Evolutionary conservation across 768 basidiomycete genomes (phyloP).

Genomic region (Naganishia friedmannii): DNA sequence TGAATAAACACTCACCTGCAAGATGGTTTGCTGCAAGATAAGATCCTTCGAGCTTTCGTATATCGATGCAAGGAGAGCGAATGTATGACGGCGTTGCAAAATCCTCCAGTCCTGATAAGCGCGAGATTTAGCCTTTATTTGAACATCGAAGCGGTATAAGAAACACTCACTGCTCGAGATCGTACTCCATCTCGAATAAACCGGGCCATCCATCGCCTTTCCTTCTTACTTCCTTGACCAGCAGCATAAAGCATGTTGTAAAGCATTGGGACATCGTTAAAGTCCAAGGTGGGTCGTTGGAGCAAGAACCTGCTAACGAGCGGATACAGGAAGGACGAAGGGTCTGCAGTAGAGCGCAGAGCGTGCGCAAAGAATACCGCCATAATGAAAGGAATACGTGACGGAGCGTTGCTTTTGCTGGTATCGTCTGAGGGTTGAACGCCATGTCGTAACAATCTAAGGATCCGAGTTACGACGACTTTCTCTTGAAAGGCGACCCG

Average conservation of each 20-base stretch:
- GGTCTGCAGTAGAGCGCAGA: slow-evolving; percentile 76
- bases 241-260: slow-evolving; percentile 81
- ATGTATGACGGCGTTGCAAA: slow-evolving; percentile 75
- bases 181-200: slow-evolving; percentile 79
- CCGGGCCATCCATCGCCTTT: slow-evolving; percentile 81
- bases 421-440: slow-evolving; percentile 40
- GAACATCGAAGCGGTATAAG: not conserved
- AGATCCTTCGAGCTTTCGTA: slow-evolving; percentile 68
- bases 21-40: slow-evolving; percentile 59
- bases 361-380: slow-evolving; percentile 81
- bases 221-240: slow-evolving; percentile 75
- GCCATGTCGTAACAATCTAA: slow-evolving; percentile 65
- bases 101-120: slow-evolving; percentile 70
- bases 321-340: slow-evolving; percentile 83
- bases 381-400: slow-evolving; percentile 70
- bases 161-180: slow-evolving; percentile 52
- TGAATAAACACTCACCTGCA: slow-evolving; percentile 55
- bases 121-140: not conserved
- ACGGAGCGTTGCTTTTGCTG: slow-evolving; percentile 49
- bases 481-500: slow-evolving; percentile 67
- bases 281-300: slow-evolving; percentile 78
- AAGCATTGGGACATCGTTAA: slow-evolving; percentile 81
- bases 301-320: slow-evolving; percentile 80
- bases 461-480: slow-evolving; percentile 67
- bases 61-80: slow-evolving; percentile 79